Base-by-base conservation (phyloP, 2,329 filamentous ascomycete species). In the Dothideomycetes sp. region DNA sequence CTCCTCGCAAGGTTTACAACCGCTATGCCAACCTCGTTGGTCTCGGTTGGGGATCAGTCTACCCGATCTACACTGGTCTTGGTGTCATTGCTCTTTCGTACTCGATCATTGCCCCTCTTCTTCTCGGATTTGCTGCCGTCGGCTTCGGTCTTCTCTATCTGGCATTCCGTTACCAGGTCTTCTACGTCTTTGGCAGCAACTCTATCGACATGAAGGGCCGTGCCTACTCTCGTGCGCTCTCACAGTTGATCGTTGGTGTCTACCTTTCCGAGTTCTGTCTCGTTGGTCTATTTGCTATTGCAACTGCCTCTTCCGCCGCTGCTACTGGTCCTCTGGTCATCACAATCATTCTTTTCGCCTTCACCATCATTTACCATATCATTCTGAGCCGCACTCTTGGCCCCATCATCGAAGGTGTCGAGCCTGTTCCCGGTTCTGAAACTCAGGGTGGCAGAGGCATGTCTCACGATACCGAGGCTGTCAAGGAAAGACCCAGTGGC, bases 261-360 rank as follows among this genome's bases (percentile, higher is more conserved):
- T 71, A 70, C 41, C 55, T 71, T 4, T 64, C 65, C 7, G 63
- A 69, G 45, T 53, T 65, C n/a, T 68, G 65, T 44, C 53, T 70
- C 16, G 65, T 69, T 5, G 67, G 67, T 32, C 55, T 70, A 13
- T 64, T 70, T 45, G 62, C 59, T 22, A 62, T 63, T 28, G 52
- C 55, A 6, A 54, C 59, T 3, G 60, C 55, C 5, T 46, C 61
- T 1, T 32, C 33, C 20, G 19, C 31, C 27, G 55, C 57, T 33
- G 60, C 64, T 2, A 52, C 55, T 6, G 63, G 59, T 1, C 65
- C 67, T n/a, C 54, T 67, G 6, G 53, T 56, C 4, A 55, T 68
- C 34, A 64, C 67, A 57, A 55, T 61, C 40, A 41, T 65, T 4
- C 53, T 69, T 12, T 51, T 69, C 4, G 41, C 64, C 5, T 52